Evolutionary conservation across 78 protist species (phyloP), one percentile per base, ranked within the genome.

Genomic region (Mantamonas sphyraenae): DNA sequence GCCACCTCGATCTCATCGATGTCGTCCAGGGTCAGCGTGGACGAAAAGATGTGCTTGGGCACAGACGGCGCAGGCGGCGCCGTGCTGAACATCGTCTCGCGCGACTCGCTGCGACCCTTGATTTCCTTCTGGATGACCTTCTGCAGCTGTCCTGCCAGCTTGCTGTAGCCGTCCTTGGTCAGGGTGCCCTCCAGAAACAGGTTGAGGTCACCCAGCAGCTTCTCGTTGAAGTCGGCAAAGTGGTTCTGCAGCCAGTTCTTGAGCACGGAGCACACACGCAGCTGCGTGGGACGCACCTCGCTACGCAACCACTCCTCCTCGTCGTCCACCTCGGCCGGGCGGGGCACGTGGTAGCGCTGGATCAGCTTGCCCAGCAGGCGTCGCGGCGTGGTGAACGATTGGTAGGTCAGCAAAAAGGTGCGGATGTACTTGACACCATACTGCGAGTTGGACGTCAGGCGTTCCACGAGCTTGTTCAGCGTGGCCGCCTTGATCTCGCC

Each of bases 1-100:
- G 91, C 85, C 28, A 86, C 61, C 60, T 86, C 91, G 39, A 68
- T 75, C 28, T 81, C 88, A 28, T 83, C 86, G 5, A 85, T 50
- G 4, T 78, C 84, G 35, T 60, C 64, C 34, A 79, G 64, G 56
- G 66, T 64, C 8, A 82, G 50, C 22, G 51, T 5, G 26, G 67
- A 71, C 12, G 82, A 75, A 78, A 79, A 81, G 60, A 81, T 81
- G 51, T 81, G 73, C 53, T 69, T 68, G 64, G 86, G 86, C 51
- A 81, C 77, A 35, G 67, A 61, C 38, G 86, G 86, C 62, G 73
- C 86, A 0, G 86, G 86, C 66, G 85, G 73, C 0, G 85, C 39
- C 12, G 35, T 42, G 12, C 71, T 74, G 35, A 80, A 80, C 30
- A 51, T n/a, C n/a, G n/a, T n/a, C n/a, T n/a, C n/a, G n/a, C n/a